Conservation (phyloP, 345 rosid genomes). For the Dipteronia dyeriana region DNA sequence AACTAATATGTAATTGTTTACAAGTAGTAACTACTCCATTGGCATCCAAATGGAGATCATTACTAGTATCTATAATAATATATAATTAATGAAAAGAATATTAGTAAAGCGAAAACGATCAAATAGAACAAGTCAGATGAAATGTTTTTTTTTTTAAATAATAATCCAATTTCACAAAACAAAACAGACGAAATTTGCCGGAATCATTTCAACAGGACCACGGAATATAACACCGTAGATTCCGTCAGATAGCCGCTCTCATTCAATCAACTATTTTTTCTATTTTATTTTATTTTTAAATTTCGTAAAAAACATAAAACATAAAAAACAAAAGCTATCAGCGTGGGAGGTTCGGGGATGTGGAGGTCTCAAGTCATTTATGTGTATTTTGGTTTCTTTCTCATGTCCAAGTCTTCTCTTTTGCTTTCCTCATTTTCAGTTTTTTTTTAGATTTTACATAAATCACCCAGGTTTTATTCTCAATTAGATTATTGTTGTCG, state of each 20-base stretch:
- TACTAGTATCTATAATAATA: not conserved
- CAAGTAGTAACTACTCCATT: not conserved
- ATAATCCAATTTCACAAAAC: not conserved
- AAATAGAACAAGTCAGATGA: not conserved
- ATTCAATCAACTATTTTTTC: too few species aligned
- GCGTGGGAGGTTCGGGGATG: not conserved
- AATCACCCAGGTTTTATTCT: too few species aligned
- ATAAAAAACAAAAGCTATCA: not conserved
- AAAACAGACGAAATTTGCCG: slow-evolving; percentile 17
- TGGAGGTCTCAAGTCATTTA: not conserved
- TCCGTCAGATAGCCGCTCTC: slow-evolving; percentile 22
- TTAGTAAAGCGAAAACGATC: not conserved
- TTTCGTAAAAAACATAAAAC: too few species aligned
- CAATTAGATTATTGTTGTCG: not conserved
- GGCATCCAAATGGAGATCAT: not conserved
- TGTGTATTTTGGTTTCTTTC: not conserved
- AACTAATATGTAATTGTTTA: too few species aligned
- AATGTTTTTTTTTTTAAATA: too few species aligned
- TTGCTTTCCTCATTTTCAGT: not conserved
- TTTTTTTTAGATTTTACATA: not conserved
- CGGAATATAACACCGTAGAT: slow-evolving; percentile 35
- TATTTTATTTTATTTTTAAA: too few species aligned
- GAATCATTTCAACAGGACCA: slow-evolving; percentile 16
- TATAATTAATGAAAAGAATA: not conserved
- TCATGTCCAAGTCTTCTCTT: not conserved